These are phyloP conservation scores for Gracilaria domingensis DNA, from an alignment of 23 red algal species.

Conservation along the genomic window DNA sequence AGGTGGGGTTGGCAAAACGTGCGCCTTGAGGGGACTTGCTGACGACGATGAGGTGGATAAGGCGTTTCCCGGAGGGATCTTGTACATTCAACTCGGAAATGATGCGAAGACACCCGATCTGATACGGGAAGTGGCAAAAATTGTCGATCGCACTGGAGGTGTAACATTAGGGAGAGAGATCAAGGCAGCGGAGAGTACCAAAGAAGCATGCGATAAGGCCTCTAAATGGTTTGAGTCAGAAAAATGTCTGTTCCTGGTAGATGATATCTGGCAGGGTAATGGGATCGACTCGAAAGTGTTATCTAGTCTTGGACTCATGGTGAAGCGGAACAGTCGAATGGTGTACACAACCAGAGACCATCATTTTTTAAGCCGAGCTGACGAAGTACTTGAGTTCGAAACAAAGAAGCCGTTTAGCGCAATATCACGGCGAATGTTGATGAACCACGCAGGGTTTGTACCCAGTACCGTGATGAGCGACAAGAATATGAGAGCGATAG, in stretches of 20 bases:
- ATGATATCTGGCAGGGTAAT: conserved; percentile 14
- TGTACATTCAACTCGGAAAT: conserved; percentile 19
- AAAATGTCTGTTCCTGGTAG: conserved; percentile 12
- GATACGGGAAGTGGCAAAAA: not conserved
- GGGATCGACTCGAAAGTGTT: conserved; percentile 5
- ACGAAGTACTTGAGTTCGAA: not conserved
- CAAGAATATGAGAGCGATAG: not conserved
- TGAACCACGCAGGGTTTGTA: not conserved
- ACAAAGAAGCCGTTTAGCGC: not conserved
- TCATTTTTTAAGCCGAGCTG: not conserved
- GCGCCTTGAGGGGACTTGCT: conserved; percentile 10
- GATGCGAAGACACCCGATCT: not conserved
- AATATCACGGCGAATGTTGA: not conserved
- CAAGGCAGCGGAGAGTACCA: not conserved
- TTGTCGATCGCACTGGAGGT: not conserved
- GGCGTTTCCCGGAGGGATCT: not conserved
- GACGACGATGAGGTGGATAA: not conserved
- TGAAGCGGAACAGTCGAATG: not conserved
- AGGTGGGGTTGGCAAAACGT: conserved; percentile 39
- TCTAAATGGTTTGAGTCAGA: conserved; percentile 6
- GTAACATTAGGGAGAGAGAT: not conserved
- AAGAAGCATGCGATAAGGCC: not conserved
- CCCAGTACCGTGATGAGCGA: not conserved
- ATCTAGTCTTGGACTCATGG: not conserved
- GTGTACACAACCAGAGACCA: conserved; percentile 13